phyloP scores from a whole-genome alignment of 768 basidiomycete genomes.

The Hypholoma sublateritium region DNA sequence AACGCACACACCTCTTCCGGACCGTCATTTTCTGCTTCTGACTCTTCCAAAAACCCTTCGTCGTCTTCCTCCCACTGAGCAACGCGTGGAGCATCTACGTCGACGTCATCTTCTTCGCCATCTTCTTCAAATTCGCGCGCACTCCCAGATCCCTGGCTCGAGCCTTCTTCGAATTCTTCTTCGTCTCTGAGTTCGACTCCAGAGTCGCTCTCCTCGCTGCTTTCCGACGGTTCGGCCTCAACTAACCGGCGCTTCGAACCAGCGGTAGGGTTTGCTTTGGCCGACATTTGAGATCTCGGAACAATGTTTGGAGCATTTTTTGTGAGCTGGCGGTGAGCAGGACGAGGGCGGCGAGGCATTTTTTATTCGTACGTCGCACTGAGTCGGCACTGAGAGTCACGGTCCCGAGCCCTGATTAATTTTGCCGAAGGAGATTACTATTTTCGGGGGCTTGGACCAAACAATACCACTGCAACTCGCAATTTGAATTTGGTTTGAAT shows the following conservation, averaged over 20 bases:
- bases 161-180: constrained; percentile 21
- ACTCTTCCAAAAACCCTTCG: constrained; percentile 18
- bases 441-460: neutral
- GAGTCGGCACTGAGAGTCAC: neutral
- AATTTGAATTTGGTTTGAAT: no score
- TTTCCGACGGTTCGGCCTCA: constrained; percentile 6
- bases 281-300: neutral
- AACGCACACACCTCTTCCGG: constrained; percentile 14
- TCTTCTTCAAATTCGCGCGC: constrained; percentile 28
- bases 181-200: constrained; percentile 18
- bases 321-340: constrained; percentile 16
- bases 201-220: constrained; percentile 7
- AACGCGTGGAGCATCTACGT: constrained; percentile 55
- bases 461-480: neutral
- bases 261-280: neutral
- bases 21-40: neutral
- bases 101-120: constrained; percentile 30
- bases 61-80: constrained; percentile 54
- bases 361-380: neutral
- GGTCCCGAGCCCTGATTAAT: no score
- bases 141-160: constrained; percentile 15
- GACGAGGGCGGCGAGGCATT: constrained; percentile 28
- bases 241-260: constrained; percentile 4
- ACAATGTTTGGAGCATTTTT: neutral
- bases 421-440: no score